phyloP scores from a whole-genome alignment of 129 eudicot species.

The Dittrichia graveolens region DNA sequence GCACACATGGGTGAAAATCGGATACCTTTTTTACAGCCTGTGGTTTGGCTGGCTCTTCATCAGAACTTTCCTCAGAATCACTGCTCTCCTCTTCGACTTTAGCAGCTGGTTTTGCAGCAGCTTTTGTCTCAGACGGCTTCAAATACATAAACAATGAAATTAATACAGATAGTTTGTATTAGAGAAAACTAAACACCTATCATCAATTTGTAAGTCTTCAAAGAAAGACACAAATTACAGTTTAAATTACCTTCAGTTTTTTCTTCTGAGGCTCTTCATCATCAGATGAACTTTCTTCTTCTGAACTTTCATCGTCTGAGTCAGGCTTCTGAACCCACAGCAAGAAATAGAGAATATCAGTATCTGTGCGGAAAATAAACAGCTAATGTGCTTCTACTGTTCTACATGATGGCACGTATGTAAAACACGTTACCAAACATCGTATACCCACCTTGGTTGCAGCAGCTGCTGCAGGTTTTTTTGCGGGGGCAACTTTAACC shows the following conservation, averaged over 20 bases:
- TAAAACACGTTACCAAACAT: background rate
- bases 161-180: background rate
- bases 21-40: slow-evolving; percentile 29
- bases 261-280: slow-evolving; percentile 65
- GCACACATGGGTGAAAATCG: background rate
- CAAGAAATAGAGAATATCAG: background rate
- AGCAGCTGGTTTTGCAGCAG: slow-evolving; percentile 37
- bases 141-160: background rate
- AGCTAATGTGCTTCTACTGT: background rate
- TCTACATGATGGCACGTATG: too few species aligned
- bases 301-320: slow-evolving; percentile 27
- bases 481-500: slow-evolving; percentile 33
- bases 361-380: background rate
- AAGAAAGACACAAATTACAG: background rate
- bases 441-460: slow-evolving; percentile 23
- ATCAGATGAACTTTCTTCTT: slow-evolving; percentile 39
- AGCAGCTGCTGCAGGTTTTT: slow-evolving; percentile 31
- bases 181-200: background rate
- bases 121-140: slow-evolving; percentile 33
- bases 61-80: slow-evolving; percentile 46
- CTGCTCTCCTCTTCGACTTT: slow-evolving; percentile 38
- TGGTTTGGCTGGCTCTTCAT: slow-evolving; percentile 46
- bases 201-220: background rate
- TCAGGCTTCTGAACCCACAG: slow-evolving; percentile 27
- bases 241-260: slow-evolving; percentile 33